Evolutionary conservation across 2,329 filamentous ascomycete species (phyloP), one percentile per base, ranked within the genome.

Genomic region (Fusarium sp.): DNA sequence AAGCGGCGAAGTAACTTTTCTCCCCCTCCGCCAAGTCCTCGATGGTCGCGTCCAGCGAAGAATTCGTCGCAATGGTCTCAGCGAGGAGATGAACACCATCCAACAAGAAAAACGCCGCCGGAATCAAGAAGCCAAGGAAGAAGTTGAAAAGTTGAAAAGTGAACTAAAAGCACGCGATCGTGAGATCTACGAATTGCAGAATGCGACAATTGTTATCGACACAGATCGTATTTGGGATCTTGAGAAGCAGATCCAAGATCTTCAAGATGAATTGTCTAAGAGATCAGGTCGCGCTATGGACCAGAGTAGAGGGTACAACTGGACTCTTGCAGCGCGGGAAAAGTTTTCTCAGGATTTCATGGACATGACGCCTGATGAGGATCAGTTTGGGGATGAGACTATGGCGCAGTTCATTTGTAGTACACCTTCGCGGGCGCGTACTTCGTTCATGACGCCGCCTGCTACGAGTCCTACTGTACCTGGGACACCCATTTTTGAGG

Each of bases 41-140:
- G 86, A 89, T 44, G 88, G 87, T 11, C 85, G 89, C 18, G 83
- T 90, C 49, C 86, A 89, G 79, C 85, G 89, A 9, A 85, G 89
- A 22, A 83, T 89, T 41, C 83, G 87, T 12, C 85, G 89, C 55
- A 88, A 87, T 70, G 84, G 87, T 7, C 76, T 90, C 9, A 89
- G 88, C 70, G 88, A 89, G 69, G 86, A 90, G 79, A 86, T 90
- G 80, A 87, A 89, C 75, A 77, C 79, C 17, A 85, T 89, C 58
- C 80, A 85, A 12, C 80, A 80, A 12, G 85, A 87, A 62, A 87
- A 85, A 75, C 83, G 80, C 46, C 80, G 79, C 20, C 80, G 81
- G 45, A 79, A 80, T 1, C 79, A 78, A 57, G 78, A 83, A 35
- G 79, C 83, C 14, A 81, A 81, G 46, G 81, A 79, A 0, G 87